phyloP scores from a whole-genome alignment of 306 rosid species.

The Prunus padus region DNA sequence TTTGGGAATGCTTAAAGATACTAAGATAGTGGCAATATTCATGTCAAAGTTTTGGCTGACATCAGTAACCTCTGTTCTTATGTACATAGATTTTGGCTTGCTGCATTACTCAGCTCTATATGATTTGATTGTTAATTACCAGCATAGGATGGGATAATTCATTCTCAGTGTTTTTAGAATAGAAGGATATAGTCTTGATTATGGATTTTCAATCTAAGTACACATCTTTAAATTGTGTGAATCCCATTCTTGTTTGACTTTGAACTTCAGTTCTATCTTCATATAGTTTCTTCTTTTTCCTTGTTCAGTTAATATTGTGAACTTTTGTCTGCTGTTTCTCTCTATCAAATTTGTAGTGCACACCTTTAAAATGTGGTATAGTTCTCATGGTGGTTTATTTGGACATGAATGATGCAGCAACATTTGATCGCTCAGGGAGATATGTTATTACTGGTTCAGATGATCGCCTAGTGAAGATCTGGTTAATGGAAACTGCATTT shows the following conservation, averaged over 20 bases:
- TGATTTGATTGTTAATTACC: too few relatives aligned
- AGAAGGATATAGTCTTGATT: background rate
- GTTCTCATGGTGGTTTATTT: slow-evolving; percentile 33
- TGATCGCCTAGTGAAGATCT: slow-evolving; percentile 93
- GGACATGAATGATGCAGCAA: slow-evolving; percentile 62
- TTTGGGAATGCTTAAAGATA: too few relatives aligned
- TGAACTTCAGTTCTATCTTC: background rate
- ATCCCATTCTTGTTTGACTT: background rate
- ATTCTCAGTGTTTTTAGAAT: too few relatives aligned
- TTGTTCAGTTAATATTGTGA: background rate
- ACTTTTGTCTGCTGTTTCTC: background rate
- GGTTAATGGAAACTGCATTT: slow-evolving; percentile 99
- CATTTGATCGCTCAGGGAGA: slow-evolving; percentile 90
- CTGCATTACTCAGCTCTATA: too few relatives aligned
- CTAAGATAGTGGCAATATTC: too few relatives aligned
- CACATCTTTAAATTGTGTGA: background rate
- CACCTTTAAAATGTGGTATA: slow-evolving; percentile 3
- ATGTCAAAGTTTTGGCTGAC: too few relatives aligned
- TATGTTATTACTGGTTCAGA: slow-evolving; percentile 95
- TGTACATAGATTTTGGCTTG: too few relatives aligned
- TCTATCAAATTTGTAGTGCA: background rate
- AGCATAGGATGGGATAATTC: too few relatives aligned
- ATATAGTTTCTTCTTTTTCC: background rate
- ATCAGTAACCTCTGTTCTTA: too few relatives aligned
- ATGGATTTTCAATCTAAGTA: background rate